Evolutionary conservation across 441 rosid species (phyloP), one percentile per base, ranked within the genome.

Genomic region (Erysimum cheiri): DNA sequence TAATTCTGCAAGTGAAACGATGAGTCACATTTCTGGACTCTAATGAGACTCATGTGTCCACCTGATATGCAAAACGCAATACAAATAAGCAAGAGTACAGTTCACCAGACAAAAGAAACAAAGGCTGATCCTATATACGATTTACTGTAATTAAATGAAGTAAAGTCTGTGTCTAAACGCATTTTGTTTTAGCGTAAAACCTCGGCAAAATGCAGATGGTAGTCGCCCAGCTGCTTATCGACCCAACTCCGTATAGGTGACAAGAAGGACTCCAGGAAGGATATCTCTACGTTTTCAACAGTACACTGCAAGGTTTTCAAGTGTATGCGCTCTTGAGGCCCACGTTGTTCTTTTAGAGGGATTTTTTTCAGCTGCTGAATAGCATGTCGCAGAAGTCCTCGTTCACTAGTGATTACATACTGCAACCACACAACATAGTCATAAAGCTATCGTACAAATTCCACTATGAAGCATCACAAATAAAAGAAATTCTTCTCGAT

Each of bases 251-350:
- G 88, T 69, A 96, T 88, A 71, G 99, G 97, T 63, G 80, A 82
- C 81, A 96, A 83, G 82, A 87, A 89, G 43, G 99, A 96, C 71
- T 86, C 96, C 73, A 93, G 80, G 84, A 96, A 91, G 56, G 81
- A 79, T 33, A 84, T 84, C 68, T 82, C 96, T 81, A 81, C 91
- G 60, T 85, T 88, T 64, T 88, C 92, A 68, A 89, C 82, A 80
- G 76, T 89, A 65, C 85, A 86, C 60, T 32, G 77, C 85, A 96
- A 87, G 80, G 87, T 86, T 81, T 88, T 86, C 84, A 96, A 78
- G 78, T 96, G 99, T 74, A 87, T 76, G 76, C 97, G 91, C 88
- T 96, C 99, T 67, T 92, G 98, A 59, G 98, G 98, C 50, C 97
- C 99, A 29, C 96, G 86, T 72, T 96, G 92, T 82, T 91, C 99